phyloP scores from a whole-genome alignment of 768 basidiomycete species.

The Leccinum obscurum region DNA sequence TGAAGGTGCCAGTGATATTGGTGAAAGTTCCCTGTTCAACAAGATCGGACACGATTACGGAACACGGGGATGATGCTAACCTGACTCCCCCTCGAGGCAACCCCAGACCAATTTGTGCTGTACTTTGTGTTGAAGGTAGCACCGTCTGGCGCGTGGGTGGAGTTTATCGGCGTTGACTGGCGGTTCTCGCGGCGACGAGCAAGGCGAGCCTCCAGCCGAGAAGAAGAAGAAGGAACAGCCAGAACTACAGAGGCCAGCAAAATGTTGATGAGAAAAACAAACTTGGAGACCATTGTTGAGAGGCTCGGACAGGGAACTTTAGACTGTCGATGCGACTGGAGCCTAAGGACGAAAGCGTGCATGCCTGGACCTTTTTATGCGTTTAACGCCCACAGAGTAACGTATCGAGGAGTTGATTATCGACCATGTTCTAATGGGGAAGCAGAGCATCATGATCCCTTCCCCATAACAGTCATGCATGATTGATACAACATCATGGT shows the following conservation, averaged over 20 bases:
- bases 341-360: not conserved
- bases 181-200: slow-evolving; percentile 16
- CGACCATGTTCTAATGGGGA: not conserved
- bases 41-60: not conserved
- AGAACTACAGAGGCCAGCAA: slow-evolving; percentile 20
- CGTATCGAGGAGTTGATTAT: not conserved
- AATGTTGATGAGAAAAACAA: slow-evolving; percentile 15
- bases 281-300: slow-evolving; percentile 20
- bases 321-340: not conserved
- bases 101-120: slow-evolving; percentile 20
- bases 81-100: not conserved
- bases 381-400: not conserved
- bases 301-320: not conserved
- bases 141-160: not conserved
- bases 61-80: not conserved
- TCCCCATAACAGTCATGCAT: not conserved
- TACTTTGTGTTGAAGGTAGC: slow-evolving; percentile 11
- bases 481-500: not conserved
- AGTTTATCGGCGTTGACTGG: slow-evolving; percentile 13
- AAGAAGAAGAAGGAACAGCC: slow-evolving; percentile 5
- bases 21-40: not conserved
- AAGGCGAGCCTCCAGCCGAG: slow-evolving; percentile 13
- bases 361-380: not conserved
- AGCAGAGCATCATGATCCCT: no score
- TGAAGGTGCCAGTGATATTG: not conserved